Percentiles rank a stretch among this genome's conserved stretches.
These are phyloP conservation scores for Fraxinus americana DNA, from an alignment of 257 asterid species.

Conservation along the genomic window DNA sequence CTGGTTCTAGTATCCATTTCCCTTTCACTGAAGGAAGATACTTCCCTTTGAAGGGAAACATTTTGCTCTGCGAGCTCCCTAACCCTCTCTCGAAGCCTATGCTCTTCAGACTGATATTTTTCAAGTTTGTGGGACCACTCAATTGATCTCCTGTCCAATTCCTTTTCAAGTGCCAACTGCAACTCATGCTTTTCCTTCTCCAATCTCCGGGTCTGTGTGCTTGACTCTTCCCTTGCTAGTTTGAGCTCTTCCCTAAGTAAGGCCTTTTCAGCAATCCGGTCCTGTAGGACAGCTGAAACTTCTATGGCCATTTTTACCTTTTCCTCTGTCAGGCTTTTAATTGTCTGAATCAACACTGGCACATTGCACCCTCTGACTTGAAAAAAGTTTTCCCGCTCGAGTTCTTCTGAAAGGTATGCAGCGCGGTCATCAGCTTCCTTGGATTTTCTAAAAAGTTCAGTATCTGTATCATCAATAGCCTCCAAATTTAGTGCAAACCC, in stretches of 20 bases:
- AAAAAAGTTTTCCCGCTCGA: slow-evolving; percentile 52
- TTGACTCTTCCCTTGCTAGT: slow-evolving; percentile 49
- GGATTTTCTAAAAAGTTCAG: slow-evolving; percentile 48
- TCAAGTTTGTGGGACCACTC: slow-evolving; percentile 92
- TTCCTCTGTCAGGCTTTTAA: slow-evolving; percentile 69
- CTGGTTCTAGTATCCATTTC: slow-evolving; percentile 54
- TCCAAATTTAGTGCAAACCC: slow-evolving; percentile 29
- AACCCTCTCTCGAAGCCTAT: slow-evolving; percentile 91
- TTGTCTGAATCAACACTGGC: slow-evolving; percentile 57
- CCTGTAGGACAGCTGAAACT: slow-evolving; percentile 57
- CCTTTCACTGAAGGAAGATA: slow-evolving; percentile 67
- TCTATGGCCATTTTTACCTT: slow-evolving; percentile 75
- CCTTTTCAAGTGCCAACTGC: slow-evolving; percentile 81
- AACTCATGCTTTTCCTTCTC: slow-evolving; percentile 82
- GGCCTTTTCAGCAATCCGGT: slow-evolving; percentile 81
- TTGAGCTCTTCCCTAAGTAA: slow-evolving; percentile 62
- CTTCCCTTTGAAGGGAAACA: slow-evolving; percentile 88
- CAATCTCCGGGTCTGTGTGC: slow-evolving; percentile 53
- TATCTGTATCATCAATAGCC: slow-evolving; percentile 47
- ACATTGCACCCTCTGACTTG: slow-evolving; percentile 56
- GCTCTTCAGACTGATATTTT: slow-evolving; percentile 85
- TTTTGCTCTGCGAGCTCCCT: slow-evolving; percentile 96
- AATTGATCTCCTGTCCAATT: slow-evolving; percentile 84
- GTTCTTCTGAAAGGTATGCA: slow-evolving; percentile 64
- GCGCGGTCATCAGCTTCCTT: slow-evolving; percentile 83